Evolutionary conservation across 2,329 filamentous ascomycete genomes (phyloP), one percentile per base, ranked within the genome.

Genomic region (Verticillium dahliae): DNA sequence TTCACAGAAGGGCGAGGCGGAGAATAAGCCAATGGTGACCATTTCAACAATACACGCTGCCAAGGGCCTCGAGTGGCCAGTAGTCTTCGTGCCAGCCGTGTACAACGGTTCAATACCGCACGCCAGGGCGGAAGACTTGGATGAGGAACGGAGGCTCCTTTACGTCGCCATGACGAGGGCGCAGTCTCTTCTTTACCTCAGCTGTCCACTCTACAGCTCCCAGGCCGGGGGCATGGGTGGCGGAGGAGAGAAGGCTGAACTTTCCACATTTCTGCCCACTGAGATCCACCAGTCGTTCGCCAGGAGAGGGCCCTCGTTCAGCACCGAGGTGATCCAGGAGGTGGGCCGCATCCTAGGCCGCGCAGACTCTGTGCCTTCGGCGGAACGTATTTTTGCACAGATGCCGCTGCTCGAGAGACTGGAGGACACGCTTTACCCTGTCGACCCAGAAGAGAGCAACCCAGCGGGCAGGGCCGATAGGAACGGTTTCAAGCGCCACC

Each of bases 111-210:
- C 90, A 2, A 96, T 98, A 62, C 94, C 94, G 4, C 94, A 98
- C 72, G 89, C 88, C 1, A 84, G 93, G 67, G 85, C 92, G 1
- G 93, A 97, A 56, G 91, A 98, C 70, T 81, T 83, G 3, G 89
- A 94, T 61, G 94, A 99, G 74, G 94, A 99, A 73, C 83, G 95
- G 62, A 83, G 94, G 34, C 76, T 99, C 56, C 80, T 99, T 0
- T 99, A 98, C 69, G 95, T 99, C 14, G 94, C 93, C 34, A 98
- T 99, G 93, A 99, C 94, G 3, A 83, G 94, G 71, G 94, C 95
- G 6, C 89, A 98, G 72, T 88, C 86, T 1, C 76, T 98, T 35
- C 78, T 99, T 1, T 97, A 97, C 68, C 79, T 98, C 60, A 97
- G 92, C 72, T 91, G 86, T 66, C 91, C 93, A 0, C 73, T 88